Base-by-base conservation (phyloP, 1,284 basidiomycete species). In the Ustilago vetiveriae region DNA sequence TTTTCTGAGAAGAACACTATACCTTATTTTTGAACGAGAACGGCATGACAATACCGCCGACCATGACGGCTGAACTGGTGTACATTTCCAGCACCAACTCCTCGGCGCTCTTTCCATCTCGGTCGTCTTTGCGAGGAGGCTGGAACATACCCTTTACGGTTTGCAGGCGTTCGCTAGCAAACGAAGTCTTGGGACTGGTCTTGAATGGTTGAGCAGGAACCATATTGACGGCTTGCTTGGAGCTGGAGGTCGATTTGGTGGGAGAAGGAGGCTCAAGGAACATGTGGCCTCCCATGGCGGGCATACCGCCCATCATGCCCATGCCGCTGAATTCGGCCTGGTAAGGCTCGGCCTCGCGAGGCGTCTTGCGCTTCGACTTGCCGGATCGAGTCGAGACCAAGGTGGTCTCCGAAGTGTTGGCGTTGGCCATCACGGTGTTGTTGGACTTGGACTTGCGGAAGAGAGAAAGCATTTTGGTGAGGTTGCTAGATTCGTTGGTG, bases 381-480 rank as follows among this genome's bases (percentile, higher is more conserved):
- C n/a, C n/a, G n/a, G n/a, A n/a, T n/a, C n/a, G n/a, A n/a, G 21
- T 33, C 21, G 53, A 44, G 40, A 63, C 58, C 17, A 68, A 45
- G 10, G 57, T 67, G 6, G 59, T 64, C 42, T 62, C 66, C 39
- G 58, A 68, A 9, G 27, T 47, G 47, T 57, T 72, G 69, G 58
- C 38, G 43, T 55, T 45, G 38, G 40, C 24, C 53, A 48, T 68
- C 14, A 57, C 51, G 23, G 45, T 37, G n/a, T n/a, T n/a, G n/a
- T n/a, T n/a, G 37, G 49, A 37, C 35, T 49, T 62, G 51, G 40
- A 21, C 52, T 58, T 67, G 53, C 65, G 65, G 58, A 62, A 47
- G 62, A 64, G 35, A 11, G 54, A 45, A 36, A 62, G 54, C 65
- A 68, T 68, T 16, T 52, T 51, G 65, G 27, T 39, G 21, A 36